Evolutionary conservation across 176 grass and related monocot species (phyloP).

Genomic region (Carex littledalei): DNA sequence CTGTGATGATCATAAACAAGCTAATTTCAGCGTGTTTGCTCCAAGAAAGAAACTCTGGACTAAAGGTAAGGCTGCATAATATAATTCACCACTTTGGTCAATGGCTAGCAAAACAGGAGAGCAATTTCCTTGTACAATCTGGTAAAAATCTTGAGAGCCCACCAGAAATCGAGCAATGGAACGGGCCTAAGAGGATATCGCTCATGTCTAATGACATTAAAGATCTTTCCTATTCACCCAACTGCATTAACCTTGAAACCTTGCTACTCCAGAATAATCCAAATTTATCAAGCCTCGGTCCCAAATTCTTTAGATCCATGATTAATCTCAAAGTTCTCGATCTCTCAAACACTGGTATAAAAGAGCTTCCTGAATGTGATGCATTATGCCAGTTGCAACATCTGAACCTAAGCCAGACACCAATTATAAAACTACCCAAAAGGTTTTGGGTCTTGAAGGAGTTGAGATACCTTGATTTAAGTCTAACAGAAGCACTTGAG

Average conservation of each 20-base stretch:
- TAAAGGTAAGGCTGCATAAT: slow-evolving; percentile 67
- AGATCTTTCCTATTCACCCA: slow-evolving; percentile 24
- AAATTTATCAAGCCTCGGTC: slow-evolving; percentile 2
- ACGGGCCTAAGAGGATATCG: slow-evolving; percentile 44
- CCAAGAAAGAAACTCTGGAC: slow-evolving; percentile 26
- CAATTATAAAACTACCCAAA: slow-evolving; percentile 13
- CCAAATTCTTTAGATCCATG: slow-evolving; percentile 27
- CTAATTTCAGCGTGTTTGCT: slow-evolving; percentile 51
- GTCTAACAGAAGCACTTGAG: slow-evolving; percentile 10
- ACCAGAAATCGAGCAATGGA: slow-evolving; percentile 37
- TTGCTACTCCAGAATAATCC: slow-evolving; percentile 32
- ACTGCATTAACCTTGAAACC: slow-evolving; percentile 21
- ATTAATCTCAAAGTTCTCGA: slow-evolving; percentile 28
- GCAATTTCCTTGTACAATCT: slow-evolving; percentile 35
- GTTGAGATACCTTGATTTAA: slow-evolving; percentile 31
- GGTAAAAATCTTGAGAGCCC: slow-evolving; percentile 39
- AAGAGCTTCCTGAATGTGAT: slow-evolving; percentile 21
- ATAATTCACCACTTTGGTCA: slow-evolving; percentile 47
- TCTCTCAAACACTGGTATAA: slow-evolving; percentile 26
- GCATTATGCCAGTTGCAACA: slow-evolving; percentile 1
- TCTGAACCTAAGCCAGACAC: slow-evolving; percentile 27
- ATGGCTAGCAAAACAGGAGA: slow-evolving; percentile 25
- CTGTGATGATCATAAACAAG: slow-evolving; percentile 32
- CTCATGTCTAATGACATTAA: slow-evolving; percentile 80
- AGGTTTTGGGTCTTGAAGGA: slow-evolving; percentile 9